A percentile compares a stretch with the other conserved stretches of the same genome.
Conservation (phyloP, 495 filamentous ascomycete genomes). For the Penicillium desertorum region DNA sequence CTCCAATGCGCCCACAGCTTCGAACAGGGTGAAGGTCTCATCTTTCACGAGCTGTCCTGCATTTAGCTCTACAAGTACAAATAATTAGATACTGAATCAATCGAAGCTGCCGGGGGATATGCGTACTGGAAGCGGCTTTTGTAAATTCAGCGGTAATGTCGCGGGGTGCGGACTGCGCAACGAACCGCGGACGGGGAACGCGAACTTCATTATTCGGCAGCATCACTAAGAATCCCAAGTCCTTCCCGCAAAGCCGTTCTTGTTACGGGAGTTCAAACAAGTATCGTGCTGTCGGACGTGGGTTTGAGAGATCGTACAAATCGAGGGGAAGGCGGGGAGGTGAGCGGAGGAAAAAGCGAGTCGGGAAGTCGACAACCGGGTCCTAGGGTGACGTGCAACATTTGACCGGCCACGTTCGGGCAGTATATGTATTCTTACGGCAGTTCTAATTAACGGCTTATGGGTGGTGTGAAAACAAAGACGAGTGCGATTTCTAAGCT, state of each 20-base stretch:
- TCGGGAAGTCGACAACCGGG: slow-evolving; percentile 21
- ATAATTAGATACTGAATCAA: slow-evolving; percentile 14
- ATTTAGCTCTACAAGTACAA: slow-evolving; percentile 56
- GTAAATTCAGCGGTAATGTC: slow-evolving; percentile 81
- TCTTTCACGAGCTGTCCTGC: slow-evolving; percentile 89
- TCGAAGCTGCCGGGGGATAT: not conserved
- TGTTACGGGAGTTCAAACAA: not conserved
- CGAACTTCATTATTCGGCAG: slow-evolving; percentile 42
- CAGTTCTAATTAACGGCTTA: slow-evolving; percentile 7
- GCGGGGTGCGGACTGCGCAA: slow-evolving; percentile 50
- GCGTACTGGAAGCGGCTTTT: slow-evolving; percentile 65
- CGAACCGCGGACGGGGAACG: slow-evolving; percentile 35
- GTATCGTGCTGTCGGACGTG: slow-evolving; percentile 4
- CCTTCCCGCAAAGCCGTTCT: slow-evolving; percentile 35
- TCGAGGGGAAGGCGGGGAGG: slow-evolving; percentile 24
- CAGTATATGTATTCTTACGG: slow-evolving; percentile 6
- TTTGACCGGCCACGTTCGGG: slow-evolving; percentile 13
- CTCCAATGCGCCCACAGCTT: slow-evolving; percentile 92
- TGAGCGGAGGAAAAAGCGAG: slow-evolving; percentile 28
- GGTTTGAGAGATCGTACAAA: slow-evolving; percentile 10
- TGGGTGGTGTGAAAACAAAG: slow-evolving; percentile 16
- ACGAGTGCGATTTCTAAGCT: slow-evolving; percentile 33
- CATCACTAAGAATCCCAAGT: slow-evolving; percentile 29
- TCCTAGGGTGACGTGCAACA: slow-evolving; percentile 25
- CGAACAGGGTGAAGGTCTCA: slow-evolving; percentile 88